Base-by-base conservation (phyloP, 2,329 filamentous ascomycete species). In the Seiridium unicorne region DNA sequence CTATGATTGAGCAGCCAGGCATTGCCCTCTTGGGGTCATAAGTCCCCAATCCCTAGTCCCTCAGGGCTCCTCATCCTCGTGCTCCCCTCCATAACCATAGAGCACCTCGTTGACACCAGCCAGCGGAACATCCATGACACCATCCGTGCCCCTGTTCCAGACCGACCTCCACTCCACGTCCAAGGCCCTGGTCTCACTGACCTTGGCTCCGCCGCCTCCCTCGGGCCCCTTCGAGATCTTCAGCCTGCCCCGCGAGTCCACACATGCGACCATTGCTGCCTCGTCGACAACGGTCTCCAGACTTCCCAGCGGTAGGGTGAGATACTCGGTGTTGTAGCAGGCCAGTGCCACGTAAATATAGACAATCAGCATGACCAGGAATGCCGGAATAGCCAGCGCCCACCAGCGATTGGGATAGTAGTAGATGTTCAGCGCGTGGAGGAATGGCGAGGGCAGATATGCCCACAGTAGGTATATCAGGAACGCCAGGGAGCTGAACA, bases 391-490 rank as follows among this genome's bases (percentile, higher is more conserved):
- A 1, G 95, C 95, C 26, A 99, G 84, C 53, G 91, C 92, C 95
- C 95, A 99, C 95, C 95, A 99, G 53, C 95, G 87, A 74, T 97
- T 93, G 1, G 95, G 95, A 70, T 97, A 99, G 81, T 98, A 98
- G 77, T 93, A 89, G 60, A 99, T 96, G 26, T 95, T 94, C 60
- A 99, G 84, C 61, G 92, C 92, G 73, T 97, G 93, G 48, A 99
- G 83, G 73, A 98, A 93, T 0, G 93, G 93, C 32, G 90, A 92
- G 0, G 95, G 95, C 5, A 98, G 87, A 76, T 95, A 98, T 11
- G 90, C 90, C 95, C 93, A 97, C 9, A 89, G 79, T 11, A 89
- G 78, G 73, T 86, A 90, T 70, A 85, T 82, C 72, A 90, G 80
- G 73, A 98, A 98, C 2, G 87, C 87, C 56, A 95, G 81, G 31